Evolutionary conservation across 2,329 filamentous ascomycete species (phyloP).

Genomic region (Cladosporium sp.): DNA sequence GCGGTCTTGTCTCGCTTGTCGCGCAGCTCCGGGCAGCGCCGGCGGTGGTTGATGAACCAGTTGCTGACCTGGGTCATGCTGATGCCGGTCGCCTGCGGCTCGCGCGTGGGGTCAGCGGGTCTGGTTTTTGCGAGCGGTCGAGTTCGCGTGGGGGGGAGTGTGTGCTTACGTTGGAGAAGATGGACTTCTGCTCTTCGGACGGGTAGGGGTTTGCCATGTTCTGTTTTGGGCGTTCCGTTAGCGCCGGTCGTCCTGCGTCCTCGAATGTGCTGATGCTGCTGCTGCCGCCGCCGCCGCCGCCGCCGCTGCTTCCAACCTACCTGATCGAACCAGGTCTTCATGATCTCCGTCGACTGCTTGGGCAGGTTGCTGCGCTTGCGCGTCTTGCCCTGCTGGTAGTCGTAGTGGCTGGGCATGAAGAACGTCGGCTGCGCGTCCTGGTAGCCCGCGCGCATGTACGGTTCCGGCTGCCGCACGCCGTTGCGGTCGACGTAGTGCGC

Average conservation of each 20-base stretch:
- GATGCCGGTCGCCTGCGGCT: slow-evolving; percentile 28
- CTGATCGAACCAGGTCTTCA: slow-evolving; percentile 36
- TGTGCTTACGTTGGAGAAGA: slow-evolving; percentile 28
- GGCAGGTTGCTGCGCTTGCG: slow-evolving; percentile 34
- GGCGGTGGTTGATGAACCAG: slow-evolving; percentile 35
- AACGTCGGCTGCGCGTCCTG: slow-evolving; percentile 18
- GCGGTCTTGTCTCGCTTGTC: slow-evolving; percentile 29
- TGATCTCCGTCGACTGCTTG: slow-evolving; percentile 34
- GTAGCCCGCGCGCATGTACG: slow-evolving; percentile 17
- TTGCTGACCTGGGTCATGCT: slow-evolving; percentile 37
- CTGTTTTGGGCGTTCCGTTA: slow-evolving; percentile 14
- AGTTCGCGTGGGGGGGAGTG: background rate
- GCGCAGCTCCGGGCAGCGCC: slow-evolving; percentile 32
- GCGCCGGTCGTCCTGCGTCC: too few species aligned
- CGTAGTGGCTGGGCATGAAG: slow-evolving; percentile 31
- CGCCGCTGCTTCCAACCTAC: slow-evolving; percentile 11
- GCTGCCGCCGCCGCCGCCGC: too few species aligned
- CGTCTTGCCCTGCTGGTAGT: slow-evolving; percentile 32
- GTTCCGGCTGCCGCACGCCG: background rate
- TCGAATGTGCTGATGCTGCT: too few species aligned
- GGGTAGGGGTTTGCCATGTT: slow-evolving; percentile 35
- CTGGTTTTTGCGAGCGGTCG: too few species aligned
- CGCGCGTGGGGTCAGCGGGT: slow-evolving; percentile 1
- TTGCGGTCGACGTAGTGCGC: background rate
- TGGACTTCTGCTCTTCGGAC: slow-evolving; percentile 33